Evolutionary conservation across 148 eudicot genomes (phyloP).

Genomic region (Arctostaphylos glauca): DNA sequence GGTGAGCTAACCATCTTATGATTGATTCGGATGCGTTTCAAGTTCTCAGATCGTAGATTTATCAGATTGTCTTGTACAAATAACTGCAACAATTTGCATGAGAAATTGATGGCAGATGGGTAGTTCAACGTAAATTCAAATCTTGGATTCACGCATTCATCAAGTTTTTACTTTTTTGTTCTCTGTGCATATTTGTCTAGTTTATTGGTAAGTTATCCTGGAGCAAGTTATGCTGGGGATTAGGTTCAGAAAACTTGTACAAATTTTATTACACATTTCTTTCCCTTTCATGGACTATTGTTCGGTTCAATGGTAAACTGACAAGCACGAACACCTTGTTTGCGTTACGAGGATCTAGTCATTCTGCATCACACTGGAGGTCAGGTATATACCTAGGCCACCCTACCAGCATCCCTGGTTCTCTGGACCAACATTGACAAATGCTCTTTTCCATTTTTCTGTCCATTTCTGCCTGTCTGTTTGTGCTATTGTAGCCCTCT

Average conservation of each 20-base stretch:
- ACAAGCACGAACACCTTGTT: neutral
- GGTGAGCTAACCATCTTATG: neutral
- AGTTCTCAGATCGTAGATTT: neutral
- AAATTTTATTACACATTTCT: neutral
- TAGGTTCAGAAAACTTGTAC: neutral
- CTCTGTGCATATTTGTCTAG: neutral
- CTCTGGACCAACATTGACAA: neutral
- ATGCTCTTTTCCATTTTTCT: neutral
- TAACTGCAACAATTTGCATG: neutral
- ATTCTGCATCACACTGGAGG: neutral
- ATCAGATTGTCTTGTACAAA: neutral
- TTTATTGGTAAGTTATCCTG: neutral
- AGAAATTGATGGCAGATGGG: constrained; percentile 4
- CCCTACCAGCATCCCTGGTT: neutral
- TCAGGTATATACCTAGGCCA: neutral
- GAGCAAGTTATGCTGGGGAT: neutral
- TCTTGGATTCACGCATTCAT: neutral
- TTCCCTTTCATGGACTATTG: neutral
- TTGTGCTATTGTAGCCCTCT: neutral
- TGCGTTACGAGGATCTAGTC: neutral
- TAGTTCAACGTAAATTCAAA: neutral
- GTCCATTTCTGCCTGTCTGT: neutral
- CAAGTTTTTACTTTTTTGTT: neutral
- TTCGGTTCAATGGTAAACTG: constrained; percentile 1
- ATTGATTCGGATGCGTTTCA: constrained; percentile 1